These are phyloP conservation scores for Bruguiera gymnorhiza DNA, from an alignment of 345 rosid genomes.

Conservation along the genomic window DNA sequence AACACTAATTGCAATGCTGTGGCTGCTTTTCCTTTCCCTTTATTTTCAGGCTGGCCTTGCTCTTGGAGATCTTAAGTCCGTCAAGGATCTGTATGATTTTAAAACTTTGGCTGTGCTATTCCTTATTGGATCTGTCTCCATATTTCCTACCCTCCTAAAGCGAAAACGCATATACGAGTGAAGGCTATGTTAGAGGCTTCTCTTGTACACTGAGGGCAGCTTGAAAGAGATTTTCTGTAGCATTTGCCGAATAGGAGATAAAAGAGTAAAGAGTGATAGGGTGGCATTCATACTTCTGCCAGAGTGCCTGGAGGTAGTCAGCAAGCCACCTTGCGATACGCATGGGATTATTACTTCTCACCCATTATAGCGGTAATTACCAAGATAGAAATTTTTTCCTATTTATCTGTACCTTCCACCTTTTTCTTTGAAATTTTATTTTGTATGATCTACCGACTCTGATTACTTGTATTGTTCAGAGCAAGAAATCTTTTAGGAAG, in stretches of 20 bases:
- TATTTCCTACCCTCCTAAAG: conserved; percentile 66
- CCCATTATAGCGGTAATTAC: conserved; percentile 9
- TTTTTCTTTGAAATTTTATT: conserved; percentile 7
- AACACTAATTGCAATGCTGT: not conserved
- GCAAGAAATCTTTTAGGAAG: conserved; percentile 13
- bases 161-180: conserved; percentile 65
- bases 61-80: conserved; percentile 78
- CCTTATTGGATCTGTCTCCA: conserved; percentile 63
- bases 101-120: conserved; percentile 69
- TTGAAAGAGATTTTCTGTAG: conserved; percentile 13
- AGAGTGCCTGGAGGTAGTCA: conserved; percentile 10
- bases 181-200: conserved; percentile 16
- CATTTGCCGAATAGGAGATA: conserved; percentile 11
- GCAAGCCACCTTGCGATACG: not conserved
- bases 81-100: conserved; percentile 77
- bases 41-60: conserved; percentile 74
- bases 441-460: conserved; percentile 24
- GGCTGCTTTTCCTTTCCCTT: not conserved
- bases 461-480: conserved; percentile 31
- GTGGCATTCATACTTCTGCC: conserved; percentile 1
- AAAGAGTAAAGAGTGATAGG: not conserved
- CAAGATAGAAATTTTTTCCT: not conserved
- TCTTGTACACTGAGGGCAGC: conserved; percentile 6
- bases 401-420: not conserved
- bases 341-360: conserved; percentile 17